Evolutionary conservation across 2,329 filamentous ascomycete species (phyloP).

Genomic region (Fusarium nanum): DNA sequence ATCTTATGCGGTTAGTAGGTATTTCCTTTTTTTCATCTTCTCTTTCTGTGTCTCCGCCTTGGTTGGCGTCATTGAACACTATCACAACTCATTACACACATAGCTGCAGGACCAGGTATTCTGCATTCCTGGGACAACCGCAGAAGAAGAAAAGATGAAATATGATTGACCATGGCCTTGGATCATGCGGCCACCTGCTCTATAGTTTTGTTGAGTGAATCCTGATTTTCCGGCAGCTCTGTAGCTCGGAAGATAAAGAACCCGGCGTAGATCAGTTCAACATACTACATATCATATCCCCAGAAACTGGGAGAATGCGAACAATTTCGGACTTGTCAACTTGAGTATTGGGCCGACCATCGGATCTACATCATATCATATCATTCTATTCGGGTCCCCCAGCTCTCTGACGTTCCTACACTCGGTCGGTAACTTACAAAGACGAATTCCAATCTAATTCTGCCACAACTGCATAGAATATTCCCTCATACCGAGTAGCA

Average conservation of each 20-base stretch:
- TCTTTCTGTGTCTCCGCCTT: not conserved
- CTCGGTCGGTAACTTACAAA: not conserved
- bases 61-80: conserved; percentile 13
- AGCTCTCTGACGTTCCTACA: not conserved
- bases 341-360: not conserved
- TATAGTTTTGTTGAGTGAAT: not conserved
- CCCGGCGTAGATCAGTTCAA: conserved; percentile 3
- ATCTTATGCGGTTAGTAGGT: not conserved
- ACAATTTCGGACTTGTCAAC: not conserved
- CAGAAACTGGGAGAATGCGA: not conserved
- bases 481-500: conserved; percentile 1
- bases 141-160: not conserved
- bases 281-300: not conserved
- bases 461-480: not conserved
- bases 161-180: not conserved
- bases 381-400: not conserved
- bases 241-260: not conserved
- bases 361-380: conserved; percentile 10
- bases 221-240: not conserved
- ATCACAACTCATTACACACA: not conserved
- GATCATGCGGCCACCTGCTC: not conserved
- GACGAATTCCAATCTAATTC: not conserved
- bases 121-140: conserved; percentile 14
- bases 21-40: conserved; percentile 3
- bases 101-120: not conserved